Evolutionary conservation across 176 grass and related monocot species (phyloP), one percentile per base, ranked within the genome.

Genomic region (Puccinellia tenuiflora): DNA sequence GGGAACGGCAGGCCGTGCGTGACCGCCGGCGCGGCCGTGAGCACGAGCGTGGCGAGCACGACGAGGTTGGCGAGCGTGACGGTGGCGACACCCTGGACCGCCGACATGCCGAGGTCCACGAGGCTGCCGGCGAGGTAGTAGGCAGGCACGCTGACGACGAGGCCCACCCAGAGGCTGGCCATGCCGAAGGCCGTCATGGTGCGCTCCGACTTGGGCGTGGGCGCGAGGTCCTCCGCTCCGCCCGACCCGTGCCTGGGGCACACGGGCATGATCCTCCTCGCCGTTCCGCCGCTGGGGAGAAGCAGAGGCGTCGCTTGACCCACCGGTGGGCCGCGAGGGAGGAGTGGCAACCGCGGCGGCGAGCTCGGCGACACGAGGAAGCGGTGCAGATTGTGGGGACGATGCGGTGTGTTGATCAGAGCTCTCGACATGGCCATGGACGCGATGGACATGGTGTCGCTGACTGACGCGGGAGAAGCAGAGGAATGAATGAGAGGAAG

Each of bases 91-190:
- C 69, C 43, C 69, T 73, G 69, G 43, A 30, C 45, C 7, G 69
- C 69, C 1, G 69, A 73, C 69, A 73, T 73, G 70, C 43, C 70
- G 43, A 73, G 70, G 45, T 73, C 70, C 24, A 73, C 70, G 70
- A 73, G 70, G 43, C 70, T 73, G 8, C 70, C 70, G 7, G 70
- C 70, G 25, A 73, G 70, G 43, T 73, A 73, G 43, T 51, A 74
- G 26, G 71, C 26, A 4, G 71, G 45, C 45, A 74, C 71, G 26
- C 71, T 47, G 71, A 74, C 71, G 26, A 74, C 71, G 45, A 74
- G 71, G 28, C 71, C 71, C 1, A 74, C 71, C 71, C 71, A 74
- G 71, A 74, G 71, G 71, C 71, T 74, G 71, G 71, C 45, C 45
- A 74, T 26, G 71, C 50, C 71, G 71, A 74, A 51, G 46, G 26